Conservation (phyloP, 78 protist species). For the Isochrysis galbana region DNA sequence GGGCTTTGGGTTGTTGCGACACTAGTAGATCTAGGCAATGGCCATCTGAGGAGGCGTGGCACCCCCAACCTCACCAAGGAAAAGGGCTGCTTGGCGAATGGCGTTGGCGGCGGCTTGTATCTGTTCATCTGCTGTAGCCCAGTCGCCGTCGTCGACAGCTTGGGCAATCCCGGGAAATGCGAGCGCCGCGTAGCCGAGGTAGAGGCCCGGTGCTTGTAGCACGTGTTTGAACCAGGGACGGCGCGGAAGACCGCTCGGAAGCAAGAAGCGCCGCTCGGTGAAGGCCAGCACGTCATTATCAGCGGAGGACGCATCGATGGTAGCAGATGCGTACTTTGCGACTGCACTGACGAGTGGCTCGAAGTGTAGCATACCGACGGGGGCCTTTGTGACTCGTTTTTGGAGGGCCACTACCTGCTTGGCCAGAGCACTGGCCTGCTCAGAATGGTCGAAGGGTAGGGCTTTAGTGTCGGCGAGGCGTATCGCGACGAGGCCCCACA, state of each 20-base stretch:
- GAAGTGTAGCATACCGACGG: too few relatives aligned
- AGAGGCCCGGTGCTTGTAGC: constrained; percentile 24
- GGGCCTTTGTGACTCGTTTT: neutral
- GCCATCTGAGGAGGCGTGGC: too few relatives aligned
- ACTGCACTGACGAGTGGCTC: too few relatives aligned
- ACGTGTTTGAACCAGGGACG: neutral
- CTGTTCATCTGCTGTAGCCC: neutral
- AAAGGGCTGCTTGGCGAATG: too few relatives aligned
- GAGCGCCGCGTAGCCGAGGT: neutral
- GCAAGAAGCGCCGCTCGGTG: neutral
- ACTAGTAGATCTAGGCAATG: too few relatives aligned
- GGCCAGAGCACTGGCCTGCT: neutral
- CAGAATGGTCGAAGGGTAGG: neutral
- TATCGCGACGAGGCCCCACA: neutral
- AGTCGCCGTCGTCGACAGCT: neutral
- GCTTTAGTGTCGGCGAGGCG: neutral
- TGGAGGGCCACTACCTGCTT: neutral
- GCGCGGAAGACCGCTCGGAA: neutral
- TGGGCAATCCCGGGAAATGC: neutral
- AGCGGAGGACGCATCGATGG: neutral
- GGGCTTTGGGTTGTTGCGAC: too few relatives aligned
- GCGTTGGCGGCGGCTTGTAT: too few relatives aligned
- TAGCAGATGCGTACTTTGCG: too few relatives aligned
- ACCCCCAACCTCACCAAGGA: too few relatives aligned
- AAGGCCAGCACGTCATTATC: neutral